phyloP scores from a whole-genome alignment of 495 filamentous ascomycete species.

The Lichenothelia convexa region DNA sequence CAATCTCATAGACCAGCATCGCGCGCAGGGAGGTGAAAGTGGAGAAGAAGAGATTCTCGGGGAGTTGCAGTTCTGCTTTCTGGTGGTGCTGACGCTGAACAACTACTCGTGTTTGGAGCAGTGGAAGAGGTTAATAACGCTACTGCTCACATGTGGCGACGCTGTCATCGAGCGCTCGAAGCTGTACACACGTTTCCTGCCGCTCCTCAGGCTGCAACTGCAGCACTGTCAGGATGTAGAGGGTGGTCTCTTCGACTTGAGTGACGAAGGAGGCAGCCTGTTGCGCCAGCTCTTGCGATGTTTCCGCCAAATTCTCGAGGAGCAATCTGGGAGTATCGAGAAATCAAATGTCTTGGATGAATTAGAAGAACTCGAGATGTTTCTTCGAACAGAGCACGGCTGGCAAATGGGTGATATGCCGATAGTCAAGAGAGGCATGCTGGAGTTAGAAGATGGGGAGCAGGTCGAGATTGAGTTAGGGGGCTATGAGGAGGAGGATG shows the following conservation, averaged over 20 bases:
- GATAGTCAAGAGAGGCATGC: slow-evolving; percentile 42
- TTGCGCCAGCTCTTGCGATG: slow-evolving; percentile 34
- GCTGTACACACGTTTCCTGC: slow-evolving; percentile 43
- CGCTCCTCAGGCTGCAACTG: slow-evolving; percentile 50
- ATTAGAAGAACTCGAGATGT: slow-evolving; percentile 37
- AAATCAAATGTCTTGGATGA: slow-evolving; percentile 27
- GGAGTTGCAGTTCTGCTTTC: slow-evolving; percentile 70
- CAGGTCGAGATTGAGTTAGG: slow-evolving; percentile 58
- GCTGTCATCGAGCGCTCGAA: slow-evolving; percentile 36
- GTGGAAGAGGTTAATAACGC: slow-evolving; percentile 59
- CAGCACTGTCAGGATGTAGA: slow-evolving; percentile 52
- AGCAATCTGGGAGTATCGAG: slow-evolving; percentile 11
- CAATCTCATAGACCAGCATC: slow-evolving; percentile 27
- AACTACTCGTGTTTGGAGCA: slow-evolving; percentile 78
- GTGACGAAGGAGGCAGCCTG: slow-evolving; percentile 34
- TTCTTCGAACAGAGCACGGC: slow-evolving; percentile 37
- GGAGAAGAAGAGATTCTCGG: slow-evolving; percentile 42
- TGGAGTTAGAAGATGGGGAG: slow-evolving; percentile 61
- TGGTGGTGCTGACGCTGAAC: slow-evolving; percentile 62
- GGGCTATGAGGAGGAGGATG: slow-evolving; percentile 63
- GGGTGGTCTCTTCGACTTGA: slow-evolving; percentile 35
- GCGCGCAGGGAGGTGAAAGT: slow-evolving; percentile 3
- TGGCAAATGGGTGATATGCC: slow-evolving; percentile 45
- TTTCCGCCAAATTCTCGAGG: slow-evolving; percentile 26
- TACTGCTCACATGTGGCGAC: slow-evolving; percentile 49